phyloP scores from a whole-genome alignment of 2,329 filamentous ascomycete species.

The Berkeleyomyces rouxiae region DNA sequence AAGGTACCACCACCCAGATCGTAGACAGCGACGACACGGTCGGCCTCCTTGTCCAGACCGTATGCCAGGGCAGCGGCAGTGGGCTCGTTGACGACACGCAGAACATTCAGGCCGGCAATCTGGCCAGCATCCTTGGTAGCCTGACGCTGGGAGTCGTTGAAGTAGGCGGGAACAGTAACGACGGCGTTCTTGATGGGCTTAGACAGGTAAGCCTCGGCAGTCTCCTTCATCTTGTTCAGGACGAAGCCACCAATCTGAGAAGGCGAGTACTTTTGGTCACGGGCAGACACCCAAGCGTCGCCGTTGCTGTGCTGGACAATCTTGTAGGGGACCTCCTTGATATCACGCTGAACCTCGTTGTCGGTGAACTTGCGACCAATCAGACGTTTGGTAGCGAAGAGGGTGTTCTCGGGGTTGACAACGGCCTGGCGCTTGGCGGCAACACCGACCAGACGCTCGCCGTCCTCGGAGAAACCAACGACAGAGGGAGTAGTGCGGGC shows the following conservation, averaged over 20 bases:
- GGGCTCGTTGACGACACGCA: conserved; percentile 95
- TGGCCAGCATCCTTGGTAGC: conserved; percentile 96
- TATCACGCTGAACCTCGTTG: conserved; percentile 82
- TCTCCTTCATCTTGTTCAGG: conserved; percentile 98
- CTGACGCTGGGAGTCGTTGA: conserved; percentile 96
- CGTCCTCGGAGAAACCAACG: conserved; percentile 87
- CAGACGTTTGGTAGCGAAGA: conserved; percentile 96
- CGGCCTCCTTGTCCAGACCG: conserved; percentile 85
- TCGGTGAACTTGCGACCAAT: conserved; percentile 97
- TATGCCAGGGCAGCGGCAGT: conserved; percentile 92
- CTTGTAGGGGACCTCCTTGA: conserved; percentile 97
- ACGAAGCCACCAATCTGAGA: conserved; percentile 97
- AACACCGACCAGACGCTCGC: conserved; percentile 90
- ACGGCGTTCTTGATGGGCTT: conserved; percentile 91
- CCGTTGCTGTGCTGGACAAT: conserved; percentile 94
- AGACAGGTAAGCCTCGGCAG: conserved; percentile 79
- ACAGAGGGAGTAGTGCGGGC: conserved; percentile 85
- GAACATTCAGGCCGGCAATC: conserved; percentile 88
- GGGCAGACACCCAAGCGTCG: conserved; percentile 88
- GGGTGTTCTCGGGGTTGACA: conserved; percentile 95
- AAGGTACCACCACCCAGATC: conserved; percentile 98
- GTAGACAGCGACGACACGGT: conserved; percentile 85
- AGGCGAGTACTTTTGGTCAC: conserved; percentile 88
- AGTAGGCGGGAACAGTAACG: conserved; percentile 93
- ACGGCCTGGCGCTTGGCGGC: conserved; percentile 96